A percentile compares a stretch with the other conserved stretches of the same genome.
These are phyloP conservation scores for Hippophae gyantsensis DNA, from an alignment of 306 rosid species.

Conservation along the genomic window DNA sequence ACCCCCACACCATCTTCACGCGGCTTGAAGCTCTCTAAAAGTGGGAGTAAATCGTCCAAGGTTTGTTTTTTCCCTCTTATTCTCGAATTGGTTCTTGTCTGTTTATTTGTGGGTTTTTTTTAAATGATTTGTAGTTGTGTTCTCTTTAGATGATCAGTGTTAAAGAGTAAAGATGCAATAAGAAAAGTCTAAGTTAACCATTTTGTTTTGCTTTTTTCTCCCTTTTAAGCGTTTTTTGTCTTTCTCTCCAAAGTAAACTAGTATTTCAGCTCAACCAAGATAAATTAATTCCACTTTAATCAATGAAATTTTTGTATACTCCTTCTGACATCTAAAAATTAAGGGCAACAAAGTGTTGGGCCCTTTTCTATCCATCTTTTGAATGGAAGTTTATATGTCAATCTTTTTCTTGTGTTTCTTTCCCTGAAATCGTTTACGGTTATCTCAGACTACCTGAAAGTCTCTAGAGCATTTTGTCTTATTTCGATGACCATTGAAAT, in stretches of 20 bases:
- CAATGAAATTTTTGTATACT: not conserved
- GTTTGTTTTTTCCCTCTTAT: constrained; percentile 19
- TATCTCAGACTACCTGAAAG: no score
- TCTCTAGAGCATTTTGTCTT: constrained; percentile 3
- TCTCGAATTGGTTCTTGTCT: not conserved
- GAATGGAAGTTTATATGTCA: no score
- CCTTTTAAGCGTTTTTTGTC: not conserved
- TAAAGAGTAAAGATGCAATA: not conserved
- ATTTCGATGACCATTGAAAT: constrained; percentile 14
- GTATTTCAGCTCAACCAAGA: not conserved
- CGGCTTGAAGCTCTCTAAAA: constrained; percentile 34
- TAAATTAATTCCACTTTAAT: no score
- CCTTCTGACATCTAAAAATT: constrained; percentile 1
- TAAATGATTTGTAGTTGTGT: constrained; percentile 2
- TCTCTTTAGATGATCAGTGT: constrained; percentile 11
- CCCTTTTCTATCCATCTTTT: not conserved
- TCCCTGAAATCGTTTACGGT: no score
- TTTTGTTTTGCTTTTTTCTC: not conserved
- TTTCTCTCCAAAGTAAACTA: not conserved
- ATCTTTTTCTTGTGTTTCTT: no score
- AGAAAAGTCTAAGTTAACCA: constrained; percentile 1
- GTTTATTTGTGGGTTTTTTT: not conserved
- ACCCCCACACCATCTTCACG: constrained; percentile 39
- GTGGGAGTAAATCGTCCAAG: constrained; percentile 45
- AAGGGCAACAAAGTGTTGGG: not conserved